Evolutionary conservation across 352 stramenopile genomes (phyloP).

Genomic region (Aphanomyces euteiches): DNA sequence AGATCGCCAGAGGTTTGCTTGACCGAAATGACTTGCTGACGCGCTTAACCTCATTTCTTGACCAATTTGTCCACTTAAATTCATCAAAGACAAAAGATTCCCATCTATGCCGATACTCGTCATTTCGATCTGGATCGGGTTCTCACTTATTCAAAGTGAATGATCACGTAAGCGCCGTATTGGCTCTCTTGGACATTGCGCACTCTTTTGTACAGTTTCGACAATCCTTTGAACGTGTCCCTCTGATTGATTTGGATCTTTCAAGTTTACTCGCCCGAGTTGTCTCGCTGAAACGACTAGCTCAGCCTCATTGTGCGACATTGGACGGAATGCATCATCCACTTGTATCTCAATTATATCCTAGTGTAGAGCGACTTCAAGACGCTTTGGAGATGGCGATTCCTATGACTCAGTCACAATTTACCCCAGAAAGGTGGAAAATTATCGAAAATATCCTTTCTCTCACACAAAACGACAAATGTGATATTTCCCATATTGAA

Average conservation of each 20-base stretch:
- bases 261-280: not conserved
- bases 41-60: not conserved
- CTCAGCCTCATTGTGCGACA: not conserved
- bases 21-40: slow-evolving; percentile 5
- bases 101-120: not conserved
- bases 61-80: not conserved
- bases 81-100: not conserved
- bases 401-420: not conserved
- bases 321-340: not conserved
- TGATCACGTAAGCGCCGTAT: not conserved
- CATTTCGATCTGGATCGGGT: not conserved
- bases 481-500: not conserved
- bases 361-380: not conserved
- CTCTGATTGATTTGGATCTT: not conserved
- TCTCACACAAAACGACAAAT: not conserved
- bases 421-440: not conserved
- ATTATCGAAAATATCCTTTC: not conserved
- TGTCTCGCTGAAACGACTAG: not conserved
- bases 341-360: slow-evolving; percentile 4
- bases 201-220: not conserved
- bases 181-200: not conserved
- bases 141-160: not conserved
- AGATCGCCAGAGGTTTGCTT: not conserved
- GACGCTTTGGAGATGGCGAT: not conserved
- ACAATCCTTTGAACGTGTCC: not conserved